These are phyloP conservation scores for Penicillium bialowiezense DNA, from an alignment of 495 filamentous ascomycete species.

Conservation along the genomic window DNA sequence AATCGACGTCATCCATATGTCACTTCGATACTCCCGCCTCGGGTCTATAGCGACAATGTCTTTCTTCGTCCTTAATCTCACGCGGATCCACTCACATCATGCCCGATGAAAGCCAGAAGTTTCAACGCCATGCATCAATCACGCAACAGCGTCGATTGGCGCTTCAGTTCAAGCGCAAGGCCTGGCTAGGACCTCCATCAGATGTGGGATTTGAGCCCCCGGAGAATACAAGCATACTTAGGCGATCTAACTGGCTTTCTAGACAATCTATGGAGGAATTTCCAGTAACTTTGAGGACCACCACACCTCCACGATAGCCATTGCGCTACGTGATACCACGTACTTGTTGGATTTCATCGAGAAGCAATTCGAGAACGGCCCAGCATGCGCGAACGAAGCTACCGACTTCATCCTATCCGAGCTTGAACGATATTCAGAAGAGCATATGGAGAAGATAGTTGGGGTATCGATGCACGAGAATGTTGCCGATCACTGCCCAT, in stretches of 20 bases:
- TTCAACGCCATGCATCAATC: conserved; percentile 33
- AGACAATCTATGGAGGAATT: conserved; percentile 66
- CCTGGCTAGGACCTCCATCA: conserved; percentile 19
- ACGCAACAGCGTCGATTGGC: conserved; percentile 32
- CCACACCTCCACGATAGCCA: conserved; percentile 52
- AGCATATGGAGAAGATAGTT: conserved; percentile 65
- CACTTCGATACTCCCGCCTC: no score
- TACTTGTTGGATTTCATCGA: conserved; percentile 78
- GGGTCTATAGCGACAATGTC: background rate
- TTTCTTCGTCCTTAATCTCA: background rate
- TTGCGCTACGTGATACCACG: conserved; percentile 73
- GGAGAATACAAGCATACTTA: background rate
- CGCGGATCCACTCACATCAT: conserved; percentile 4
- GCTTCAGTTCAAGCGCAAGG: conserved; percentile 20
- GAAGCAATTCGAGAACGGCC: conserved; percentile 40
- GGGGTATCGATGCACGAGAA: conserved; percentile 45
- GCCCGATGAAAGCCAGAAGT: conserved; percentile 8
- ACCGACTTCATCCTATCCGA: conserved; percentile 50
- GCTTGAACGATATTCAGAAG: conserved; percentile 55
- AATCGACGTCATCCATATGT: no score
- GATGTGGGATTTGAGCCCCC: conserved; percentile 12
- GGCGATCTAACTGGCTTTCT: conserved; percentile 4
- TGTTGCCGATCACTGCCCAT: conserved; percentile 51
- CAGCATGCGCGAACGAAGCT: conserved; percentile 39
- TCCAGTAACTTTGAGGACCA: conserved; percentile 51